Evolutionary conservation across 345 rosid species (phyloP).

Genomic region (Odontarrhena argentea): DNA sequence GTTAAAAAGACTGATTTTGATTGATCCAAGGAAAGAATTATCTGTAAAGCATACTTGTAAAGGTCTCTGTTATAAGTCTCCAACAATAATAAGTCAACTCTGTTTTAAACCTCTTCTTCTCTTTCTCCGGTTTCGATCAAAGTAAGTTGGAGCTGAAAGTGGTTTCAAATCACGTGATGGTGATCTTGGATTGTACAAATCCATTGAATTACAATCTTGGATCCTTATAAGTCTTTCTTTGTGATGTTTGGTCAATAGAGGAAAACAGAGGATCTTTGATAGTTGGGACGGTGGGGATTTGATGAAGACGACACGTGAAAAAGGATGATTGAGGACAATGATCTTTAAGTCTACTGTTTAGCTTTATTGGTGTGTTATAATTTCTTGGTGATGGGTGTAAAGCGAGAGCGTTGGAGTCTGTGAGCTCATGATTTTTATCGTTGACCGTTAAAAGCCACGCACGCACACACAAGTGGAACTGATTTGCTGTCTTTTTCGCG

Average conservation of each 20-base stretch:
- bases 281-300: slow-evolving; percentile 47
- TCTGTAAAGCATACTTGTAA: slow-evolving; percentile 22
- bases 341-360: slow-evolving; percentile 25
- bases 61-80: slow-evolving; percentile 7
- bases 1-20: slow-evolving; percentile 28
- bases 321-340: slow-evolving; percentile 35
- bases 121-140: slow-evolving; percentile 21
- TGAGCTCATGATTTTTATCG: slow-evolving; percentile 40
- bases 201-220: slow-evolving; percentile 31
- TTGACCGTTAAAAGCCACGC: slow-evolving; percentile 37
- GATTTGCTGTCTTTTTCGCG: slow-evolving; percentile 39
- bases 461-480: slow-evolving; percentile 29
- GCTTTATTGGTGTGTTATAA: slow-evolving; percentile 20
- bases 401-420: slow-evolving; percentile 37
- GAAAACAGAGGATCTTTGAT: slow-evolving; percentile 29
- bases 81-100: slow-evolving; percentile 30
- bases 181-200: slow-evolving; percentile 35
- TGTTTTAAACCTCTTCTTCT: slow-evolving; percentile 30
- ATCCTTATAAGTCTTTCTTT: slow-evolving; percentile 33
- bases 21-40: slow-evolving; percentile 28
- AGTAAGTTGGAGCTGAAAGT: slow-evolving; percentile 26
- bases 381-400: slow-evolving; percentile 28
- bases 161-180: slow-evolving; percentile 43
- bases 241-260: slow-evolving; percentile 24
- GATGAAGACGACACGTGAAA: slow-evolving; percentile 50